Evolutionary conservation across 2,329 filamentous ascomycete species (phyloP).

Genomic region (Fusarium subtropicale): DNA sequence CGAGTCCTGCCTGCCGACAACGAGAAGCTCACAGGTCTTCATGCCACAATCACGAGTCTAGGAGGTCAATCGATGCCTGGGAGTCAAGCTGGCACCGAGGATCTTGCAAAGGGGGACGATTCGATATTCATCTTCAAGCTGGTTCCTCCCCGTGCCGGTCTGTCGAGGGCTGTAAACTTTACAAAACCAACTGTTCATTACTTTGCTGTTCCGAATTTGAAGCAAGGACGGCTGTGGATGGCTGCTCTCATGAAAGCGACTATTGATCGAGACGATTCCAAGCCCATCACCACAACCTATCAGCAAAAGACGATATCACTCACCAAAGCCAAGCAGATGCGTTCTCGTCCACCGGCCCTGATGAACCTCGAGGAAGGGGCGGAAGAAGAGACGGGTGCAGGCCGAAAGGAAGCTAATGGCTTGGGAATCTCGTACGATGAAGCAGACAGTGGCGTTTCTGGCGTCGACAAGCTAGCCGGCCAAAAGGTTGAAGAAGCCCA

Average conservation of each 20-base stretch:
- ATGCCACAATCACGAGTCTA: constrained; percentile 89
- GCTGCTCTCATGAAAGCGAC: constrained; percentile 98
- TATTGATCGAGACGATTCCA: constrained; percentile 88
- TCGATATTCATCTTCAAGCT: constrained; percentile 98
- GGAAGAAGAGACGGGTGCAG: constrained; percentile 47
- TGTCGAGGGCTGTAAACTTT: constrained; percentile 93
- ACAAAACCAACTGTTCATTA: constrained; percentile 98
- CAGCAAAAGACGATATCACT: constrained; percentile 97
- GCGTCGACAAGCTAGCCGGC: constrained; percentile 55
- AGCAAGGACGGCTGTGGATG: constrained; percentile 96
- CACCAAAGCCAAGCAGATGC: constrained; percentile 86
- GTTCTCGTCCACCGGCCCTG: constrained; percentile 87
- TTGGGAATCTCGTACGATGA: constrained; percentile 58
- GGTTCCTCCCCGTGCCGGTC: constrained; percentile 86
- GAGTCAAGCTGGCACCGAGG: constrained; percentile 60
- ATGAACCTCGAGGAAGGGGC: constrained; percentile 72
- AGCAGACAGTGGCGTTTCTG: constrained; percentile 58
- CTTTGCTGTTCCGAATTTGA: constrained; percentile 92
- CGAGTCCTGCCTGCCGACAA: constrained; percentile 95
- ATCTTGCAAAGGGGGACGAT: constrained; percentile 66
- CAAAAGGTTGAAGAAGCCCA: constrained; percentile 52
- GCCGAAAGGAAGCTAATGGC: constrained; percentile 50
- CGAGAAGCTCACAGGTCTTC: constrained; percentile 88
- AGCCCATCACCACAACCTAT: constrained; percentile 88
- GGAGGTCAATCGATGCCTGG: constrained; percentile 53